These are phyloP conservation scores for Glutinoglossum americanum DNA, from an alignment of 495 filamentous ascomycete genomes.

Conservation along the genomic window DNA sequence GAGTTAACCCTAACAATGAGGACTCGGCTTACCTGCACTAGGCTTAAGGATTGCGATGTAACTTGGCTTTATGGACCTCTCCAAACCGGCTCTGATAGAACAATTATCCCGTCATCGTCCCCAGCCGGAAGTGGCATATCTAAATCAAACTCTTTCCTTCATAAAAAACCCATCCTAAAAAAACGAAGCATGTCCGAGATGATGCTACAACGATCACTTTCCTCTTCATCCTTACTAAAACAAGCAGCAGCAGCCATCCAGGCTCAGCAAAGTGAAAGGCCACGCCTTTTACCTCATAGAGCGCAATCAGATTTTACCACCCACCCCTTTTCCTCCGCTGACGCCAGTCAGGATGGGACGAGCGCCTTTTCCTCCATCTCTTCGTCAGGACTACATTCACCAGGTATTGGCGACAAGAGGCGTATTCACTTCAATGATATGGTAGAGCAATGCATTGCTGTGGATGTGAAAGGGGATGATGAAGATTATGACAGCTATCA, in stretches of 20 bases:
- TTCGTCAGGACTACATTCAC: slow-evolving; percentile 45
- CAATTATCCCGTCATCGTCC: slow-evolving; percentile 23
- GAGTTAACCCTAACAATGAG: background rate
- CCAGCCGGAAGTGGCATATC: slow-evolving; percentile 39
- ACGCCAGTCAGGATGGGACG: slow-evolving; percentile 31
- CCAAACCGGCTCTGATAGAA: slow-evolving; percentile 36
- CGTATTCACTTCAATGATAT: slow-evolving; percentile 96
- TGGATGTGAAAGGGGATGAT: slow-evolving; percentile 57
- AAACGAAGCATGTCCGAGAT: slow-evolving; percentile 91
- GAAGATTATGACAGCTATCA: slow-evolving; percentile 35
- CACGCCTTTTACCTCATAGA: slow-evolving; percentile 5
- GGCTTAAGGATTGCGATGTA: slow-evolving; percentile 93
- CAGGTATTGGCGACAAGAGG: slow-evolving; percentile 38
- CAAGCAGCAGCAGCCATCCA: slow-evolving; percentile 84
- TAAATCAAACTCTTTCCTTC: slow-evolving; percentile 59
- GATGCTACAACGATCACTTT: slow-evolving; percentile 80
- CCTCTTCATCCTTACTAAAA: slow-evolving; percentile 75
- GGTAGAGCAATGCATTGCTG: slow-evolving; percentile 87
- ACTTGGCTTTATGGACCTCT: slow-evolving; percentile 95
- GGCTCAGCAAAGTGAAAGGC: slow-evolving; percentile 50
- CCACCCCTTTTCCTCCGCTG: slow-evolving; percentile 27
- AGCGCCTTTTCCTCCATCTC: slow-evolving; percentile 34
- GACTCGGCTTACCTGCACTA: slow-evolving; percentile 15
- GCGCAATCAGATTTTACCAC: slow-evolving; percentile 12
- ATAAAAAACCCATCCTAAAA: slow-evolving; percentile 86